These are phyloP conservation scores for Tripidium arundinaceum DNA, from an alignment of 202 grass and related monocot species.

Conservation along the genomic window DNA sequence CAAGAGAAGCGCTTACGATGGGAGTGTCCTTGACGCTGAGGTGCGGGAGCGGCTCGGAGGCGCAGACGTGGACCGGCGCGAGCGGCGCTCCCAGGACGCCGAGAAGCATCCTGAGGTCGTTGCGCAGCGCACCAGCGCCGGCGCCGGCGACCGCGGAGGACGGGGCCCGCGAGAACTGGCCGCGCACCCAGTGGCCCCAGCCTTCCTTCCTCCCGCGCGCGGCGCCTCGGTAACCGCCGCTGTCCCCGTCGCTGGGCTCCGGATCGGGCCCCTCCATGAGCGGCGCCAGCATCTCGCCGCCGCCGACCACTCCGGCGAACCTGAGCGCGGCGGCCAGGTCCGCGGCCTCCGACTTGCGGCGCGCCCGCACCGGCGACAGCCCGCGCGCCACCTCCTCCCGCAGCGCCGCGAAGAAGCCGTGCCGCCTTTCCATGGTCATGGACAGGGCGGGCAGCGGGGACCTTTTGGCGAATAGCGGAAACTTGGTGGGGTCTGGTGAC, in stretches of 20 bases:
- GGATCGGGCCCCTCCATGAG: conserved; percentile 89
- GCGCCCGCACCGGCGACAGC: conserved; percentile 56
- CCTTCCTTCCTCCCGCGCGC: conserved; percentile 45
- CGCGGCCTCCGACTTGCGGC: conserved; percentile 31
- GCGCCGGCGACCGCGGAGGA: conserved; percentile 18
- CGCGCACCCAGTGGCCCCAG: conserved; percentile 60
- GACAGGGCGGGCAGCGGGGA: neutral
- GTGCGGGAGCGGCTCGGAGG: conserved; percentile 63
- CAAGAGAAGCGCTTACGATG: conserved; percentile 45
- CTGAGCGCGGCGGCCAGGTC: conserved; percentile 23
- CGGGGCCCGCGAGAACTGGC: conserved; percentile 48
- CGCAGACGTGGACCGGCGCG: conserved; percentile 65
- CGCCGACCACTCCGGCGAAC: neutral
- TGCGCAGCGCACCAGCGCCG: conserved; percentile 31
- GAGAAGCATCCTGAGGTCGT: conserved; percentile 64
- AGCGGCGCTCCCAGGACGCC: conserved; percentile 87
- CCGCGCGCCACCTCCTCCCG: conserved; percentile 67
- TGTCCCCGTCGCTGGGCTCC: conserved; percentile 33
- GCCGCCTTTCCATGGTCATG: conserved; percentile 58
- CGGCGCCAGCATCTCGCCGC: conserved; percentile 58
- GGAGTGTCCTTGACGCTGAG: conserved; percentile 79
- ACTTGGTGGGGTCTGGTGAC: neutral
- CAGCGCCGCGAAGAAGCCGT: conserved; percentile 76
- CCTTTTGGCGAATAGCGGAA: neutral
- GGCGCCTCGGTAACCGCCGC: neutral